Conservation (phyloP, 129 eudicot species). For the Pittosporum tobira region DNA sequence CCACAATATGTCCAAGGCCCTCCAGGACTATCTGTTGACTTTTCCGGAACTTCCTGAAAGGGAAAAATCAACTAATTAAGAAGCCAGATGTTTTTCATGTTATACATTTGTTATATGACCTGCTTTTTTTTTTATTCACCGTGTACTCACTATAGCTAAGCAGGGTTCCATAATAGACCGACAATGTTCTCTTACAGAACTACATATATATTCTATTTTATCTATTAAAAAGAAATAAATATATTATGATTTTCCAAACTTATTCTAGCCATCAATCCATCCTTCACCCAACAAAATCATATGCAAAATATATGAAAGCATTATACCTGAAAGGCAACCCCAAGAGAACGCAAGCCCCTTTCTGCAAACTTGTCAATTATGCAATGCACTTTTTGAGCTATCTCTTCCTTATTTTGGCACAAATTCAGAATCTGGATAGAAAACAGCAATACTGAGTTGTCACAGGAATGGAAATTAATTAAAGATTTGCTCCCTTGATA, state of each 20-base stretch:
- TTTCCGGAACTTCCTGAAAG: slow-evolving; percentile 40
- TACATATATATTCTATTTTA: too few species aligned
- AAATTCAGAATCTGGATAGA: slow-evolving; percentile 30
- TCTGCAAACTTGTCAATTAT: slow-evolving; percentile 50
- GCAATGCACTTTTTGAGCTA: slow-evolving; percentile 35
- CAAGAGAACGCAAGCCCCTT: slow-evolving; percentile 50
- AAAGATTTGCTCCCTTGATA: too few species aligned
- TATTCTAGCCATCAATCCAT: neutral
- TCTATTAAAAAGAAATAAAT: too few species aligned
- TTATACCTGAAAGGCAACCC: slow-evolving; percentile 43
- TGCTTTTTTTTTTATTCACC: too few species aligned
- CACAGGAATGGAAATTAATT: neutral
- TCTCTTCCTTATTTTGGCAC: slow-evolving; percentile 37
- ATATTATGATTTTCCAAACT: too few species aligned
- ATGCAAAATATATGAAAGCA: neutral
- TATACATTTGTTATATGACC: too few species aligned
- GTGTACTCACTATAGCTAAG: too few species aligned
- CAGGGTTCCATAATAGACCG: too few species aligned
- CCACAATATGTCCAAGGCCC: slow-evolving; percentile 53
- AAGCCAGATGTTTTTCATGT: too few species aligned
- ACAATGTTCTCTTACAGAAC: too few species aligned
- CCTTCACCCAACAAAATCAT: neutral
- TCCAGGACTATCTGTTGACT: slow-evolving; percentile 35
- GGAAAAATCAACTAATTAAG: neutral
- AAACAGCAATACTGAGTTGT: neutral